phyloP scores from a whole-genome alignment of 2,329 filamentous ascomycete genomes.

The Talaromyces piceae region DNA sequence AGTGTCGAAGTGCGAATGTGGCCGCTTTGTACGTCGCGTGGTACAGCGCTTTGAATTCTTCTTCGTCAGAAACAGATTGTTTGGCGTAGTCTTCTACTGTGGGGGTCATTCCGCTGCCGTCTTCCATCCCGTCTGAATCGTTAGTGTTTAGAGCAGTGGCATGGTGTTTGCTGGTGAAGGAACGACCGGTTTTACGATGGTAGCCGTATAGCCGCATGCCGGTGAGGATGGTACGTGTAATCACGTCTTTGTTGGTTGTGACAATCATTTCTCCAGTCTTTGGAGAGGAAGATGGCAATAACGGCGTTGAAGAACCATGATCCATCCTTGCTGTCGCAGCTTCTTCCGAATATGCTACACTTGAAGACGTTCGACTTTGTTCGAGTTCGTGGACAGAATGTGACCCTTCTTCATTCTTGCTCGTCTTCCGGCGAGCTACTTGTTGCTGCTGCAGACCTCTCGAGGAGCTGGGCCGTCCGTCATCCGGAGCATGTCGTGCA shows the following conservation, averaged over 20 bases:
- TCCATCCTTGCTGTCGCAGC: conserved; percentile 6
- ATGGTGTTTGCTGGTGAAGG: conserved; percentile 15
- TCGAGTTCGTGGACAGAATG: conserved; percentile 20
- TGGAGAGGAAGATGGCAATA: conserved; percentile 10
- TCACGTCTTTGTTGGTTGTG: conserved; percentile 32
- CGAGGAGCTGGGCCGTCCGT: conserved; percentile 17
- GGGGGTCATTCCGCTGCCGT: conserved; percentile 13
- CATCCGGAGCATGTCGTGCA: conserved; percentile 16
- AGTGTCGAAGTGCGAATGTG: conserved; percentile 35
- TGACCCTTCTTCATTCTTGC: conserved; percentile 14
- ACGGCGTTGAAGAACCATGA: background rate
- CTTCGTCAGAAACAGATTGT: conserved; percentile 17
- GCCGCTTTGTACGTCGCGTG: conserved; percentile 38
- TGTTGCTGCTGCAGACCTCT: conserved; percentile 12
- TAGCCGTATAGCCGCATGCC: conserved; percentile 39
- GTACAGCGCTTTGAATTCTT: conserved; percentile 38
- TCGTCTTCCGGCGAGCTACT: conserved; percentile 9
- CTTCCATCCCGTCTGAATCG: conserved; percentile 12
- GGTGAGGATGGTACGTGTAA: conserved; percentile 36
- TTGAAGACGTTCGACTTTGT: conserved; percentile 5
- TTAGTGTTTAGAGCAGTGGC: background rate
- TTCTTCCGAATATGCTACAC: background rate
- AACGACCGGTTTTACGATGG: conserved; percentile 24
- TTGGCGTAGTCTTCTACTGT: background rate
- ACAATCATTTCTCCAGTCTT: conserved; percentile 25